Conservation (phyloP, 371 early-diverging fungal species). For the Ordospora pajunii region DNA sequence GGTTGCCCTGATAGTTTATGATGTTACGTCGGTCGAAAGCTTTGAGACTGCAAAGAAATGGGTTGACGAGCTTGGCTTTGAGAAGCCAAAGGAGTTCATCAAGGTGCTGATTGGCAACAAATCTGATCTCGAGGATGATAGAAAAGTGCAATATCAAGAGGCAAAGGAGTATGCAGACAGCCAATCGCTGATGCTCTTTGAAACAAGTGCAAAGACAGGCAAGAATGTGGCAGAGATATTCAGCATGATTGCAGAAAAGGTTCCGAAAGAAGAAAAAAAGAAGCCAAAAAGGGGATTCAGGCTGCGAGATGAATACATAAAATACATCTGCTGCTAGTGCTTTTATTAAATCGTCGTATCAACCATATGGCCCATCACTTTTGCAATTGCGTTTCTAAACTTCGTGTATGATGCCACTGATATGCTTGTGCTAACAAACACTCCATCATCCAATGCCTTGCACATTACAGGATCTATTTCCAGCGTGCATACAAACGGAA, state of each 20-base stretch:
- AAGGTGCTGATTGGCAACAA: conserved; percentile 81
- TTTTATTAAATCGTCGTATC: neutral
- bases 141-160: conserved; percentile 73
- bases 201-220: conserved; percentile 82
- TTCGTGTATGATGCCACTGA: neutral
- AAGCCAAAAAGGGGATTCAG: conserved; percentile 8
- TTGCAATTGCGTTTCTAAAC: neutral
- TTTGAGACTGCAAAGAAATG: conserved; percentile 77
- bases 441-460: conserved; percentile 34
- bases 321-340: conserved; percentile 46
- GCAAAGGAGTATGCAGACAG: conserved; percentile 74
- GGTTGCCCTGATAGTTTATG: conserved; percentile 80
- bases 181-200: conserved; percentile 74
- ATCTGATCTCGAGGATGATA: conserved; percentile 68
- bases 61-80: conserved; percentile 80
- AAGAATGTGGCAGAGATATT: conserved; percentile 69
- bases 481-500: conserved; percentile 43
- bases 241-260: conserved; percentile 44
- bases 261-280: conserved; percentile 54
- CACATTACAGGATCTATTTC: conserved; percentile 26
- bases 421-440: conserved; percentile 1
- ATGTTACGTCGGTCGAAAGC: conserved; percentile 83
- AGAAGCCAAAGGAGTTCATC: conserved; percentile 72
- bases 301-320: conserved; percentile 17
- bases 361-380: neutral